Evolutionary conservation across 1,139 yeast genomes (phyloP), one percentile per base, ranked within the genome.

Genomic region (Protomyces arabidopsidicola): DNA sequence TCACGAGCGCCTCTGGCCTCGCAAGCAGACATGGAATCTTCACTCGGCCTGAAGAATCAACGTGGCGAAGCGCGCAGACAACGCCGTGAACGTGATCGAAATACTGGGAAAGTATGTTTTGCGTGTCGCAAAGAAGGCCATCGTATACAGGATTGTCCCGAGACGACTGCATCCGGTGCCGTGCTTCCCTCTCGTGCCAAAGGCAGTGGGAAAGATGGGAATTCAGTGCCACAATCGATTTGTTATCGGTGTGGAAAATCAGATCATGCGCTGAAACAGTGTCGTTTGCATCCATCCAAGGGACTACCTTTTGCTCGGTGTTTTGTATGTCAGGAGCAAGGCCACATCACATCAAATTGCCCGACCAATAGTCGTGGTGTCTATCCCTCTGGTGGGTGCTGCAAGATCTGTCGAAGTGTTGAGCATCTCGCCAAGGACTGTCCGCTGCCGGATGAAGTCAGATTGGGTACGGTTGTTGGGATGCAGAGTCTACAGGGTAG

Each of bases 201-300:
- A 51, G 35, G 54, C n/a, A 14, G 42, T 24, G 8, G 48, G 39
- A n/a, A 35, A 36, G 18, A 36, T 51, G 39, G 18, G 6, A 24
- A 45, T 12, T n/a, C 31, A 27, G 31, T 27, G 31, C 31, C 31
- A 8, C 31, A 27, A 4, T 42, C 58, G 9, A 64, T 64, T 18
- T 64, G 66, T 38, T 64, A 60, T 48, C 66, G 66, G n/a, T 64
- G 66, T 31, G 66, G 66, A 10, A 60, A 56, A 53, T 52, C 56
- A 34, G 66, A 64, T 12, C 66, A 64, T 45, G 31, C 64, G n/a
- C 52, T 64, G 20, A 55, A 50, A 14, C 58, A 56, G 27, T 64
- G 66, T 42, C 58, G 63, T 3, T 27, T 54, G 18, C 57, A 45
- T 16, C 58, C 58, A 3, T 39, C 52, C 35, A 52, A 53, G 31